phyloP scores from a whole-genome alignment of 306 rosid genomes.

The Crotalaria pallida region DNA sequence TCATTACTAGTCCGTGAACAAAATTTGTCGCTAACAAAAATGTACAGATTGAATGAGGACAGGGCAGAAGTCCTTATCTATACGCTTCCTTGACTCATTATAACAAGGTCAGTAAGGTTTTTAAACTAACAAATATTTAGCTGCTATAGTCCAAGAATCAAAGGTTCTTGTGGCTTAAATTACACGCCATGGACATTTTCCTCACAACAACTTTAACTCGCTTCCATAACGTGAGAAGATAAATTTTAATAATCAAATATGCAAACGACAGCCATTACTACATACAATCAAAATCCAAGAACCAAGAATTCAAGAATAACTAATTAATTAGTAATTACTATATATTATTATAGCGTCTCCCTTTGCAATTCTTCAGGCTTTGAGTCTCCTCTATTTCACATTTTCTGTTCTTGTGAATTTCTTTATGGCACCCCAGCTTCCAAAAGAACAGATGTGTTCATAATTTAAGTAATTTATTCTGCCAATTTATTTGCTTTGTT shows the following conservation, averaged over 20 bases:
- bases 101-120: background rate
- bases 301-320: background rate
- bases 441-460: background rate
- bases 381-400: background rate
- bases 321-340: no score
- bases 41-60: background rate
- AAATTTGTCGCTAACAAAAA: no score
- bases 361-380: background rate
- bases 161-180: background rate
- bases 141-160: background rate
- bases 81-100: background rate
- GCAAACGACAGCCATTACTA: background rate
- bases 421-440: background rate
- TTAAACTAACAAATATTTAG: background rate
- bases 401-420: background rate
- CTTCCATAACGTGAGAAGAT: background rate
- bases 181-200: background rate
- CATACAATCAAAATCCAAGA: background rate
- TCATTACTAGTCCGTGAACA: no score
- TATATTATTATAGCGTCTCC: background rate
- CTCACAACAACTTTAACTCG: background rate
- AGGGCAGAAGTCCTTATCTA: background rate
- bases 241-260: background rate
- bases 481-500: constrained; percentile 31
- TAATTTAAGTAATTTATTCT: constrained; percentile 12